Evolutionary conservation across 345 rosid species (phyloP), one percentile per base, ranked within the genome.

Genomic region (Geranium brycei): DNA sequence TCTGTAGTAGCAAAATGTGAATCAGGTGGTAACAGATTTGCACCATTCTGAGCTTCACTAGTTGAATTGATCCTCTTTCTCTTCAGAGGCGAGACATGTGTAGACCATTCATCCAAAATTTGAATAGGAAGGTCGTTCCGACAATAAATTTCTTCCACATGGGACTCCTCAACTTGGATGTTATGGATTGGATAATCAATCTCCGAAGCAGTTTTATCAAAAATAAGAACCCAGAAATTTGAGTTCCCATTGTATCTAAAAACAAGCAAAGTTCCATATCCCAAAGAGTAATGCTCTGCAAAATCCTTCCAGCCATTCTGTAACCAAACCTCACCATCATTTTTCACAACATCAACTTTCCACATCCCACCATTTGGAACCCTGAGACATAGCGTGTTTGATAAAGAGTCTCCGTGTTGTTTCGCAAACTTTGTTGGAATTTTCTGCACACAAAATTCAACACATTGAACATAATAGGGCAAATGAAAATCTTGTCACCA

Each of bases 341-440:
- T 6, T 5, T 18, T 70, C 51, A 4, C 19, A 31, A 67, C 58
- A 28, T 68, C 72, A 19, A 73, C 57, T 17, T 35, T 32, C 77
- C 77, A 77, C 5, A 3, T 17, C 3, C 56, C 57, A 18, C 77
- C 77, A 18, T 14, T 51, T 4, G 65, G 66, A 15, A 67, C 71
- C 62, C 31, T 40, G 2, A 72, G 66, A 14, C 7, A 14, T 3
- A 51, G 70, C 0, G 3, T 3, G 19, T 51, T 60, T 15, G 68
- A 16, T 17, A 76, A 47, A 19, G 17, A 30, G 4, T 30, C 17
- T 23, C 76, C 68, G 31, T 60, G 51, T 1, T 60, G 62, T 18
- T 62, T 63, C 56, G 60, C 60, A 63, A 72, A 69, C 19, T 56
- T 69, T n/a, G 30, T 63, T 5, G 76, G 79, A 41, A 76, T 59